phyloP scores from a whole-genome alignment of 2,329 filamentous ascomycete genomes.

The Blumeriella jaapii region DNA sequence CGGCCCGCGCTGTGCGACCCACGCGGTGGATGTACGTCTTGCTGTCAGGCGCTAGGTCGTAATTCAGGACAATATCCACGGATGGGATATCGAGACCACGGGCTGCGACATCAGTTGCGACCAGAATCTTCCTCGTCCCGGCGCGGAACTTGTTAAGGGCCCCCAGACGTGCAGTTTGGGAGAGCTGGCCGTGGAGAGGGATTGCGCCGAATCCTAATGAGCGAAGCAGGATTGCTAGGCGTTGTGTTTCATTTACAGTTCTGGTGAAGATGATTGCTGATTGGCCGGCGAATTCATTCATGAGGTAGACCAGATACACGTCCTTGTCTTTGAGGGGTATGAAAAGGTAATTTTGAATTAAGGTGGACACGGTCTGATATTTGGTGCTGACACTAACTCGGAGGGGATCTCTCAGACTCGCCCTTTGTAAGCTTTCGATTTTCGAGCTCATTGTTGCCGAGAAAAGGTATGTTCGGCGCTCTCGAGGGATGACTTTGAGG shows the following conservation, averaged over 20 bases:
- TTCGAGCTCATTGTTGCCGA: conserved; percentile 91
- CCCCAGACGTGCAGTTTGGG: conserved; percentile 74
- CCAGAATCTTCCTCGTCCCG: conserved; percentile 70
- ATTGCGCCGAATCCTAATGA: conserved; percentile 82
- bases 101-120: conserved; percentile 89
- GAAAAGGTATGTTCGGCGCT: conserved; percentile 77
- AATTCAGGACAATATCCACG: conserved; percentile 82
- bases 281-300: conserved; percentile 81
- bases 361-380: conserved; percentile 83
- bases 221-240: conserved; percentile 71
- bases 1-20: conserved; percentile 76
- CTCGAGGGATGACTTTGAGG: conserved; percentile 72
- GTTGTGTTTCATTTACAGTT: conserved; percentile 83
- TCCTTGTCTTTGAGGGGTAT: conserved; percentile 83
- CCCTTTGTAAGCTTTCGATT: conserved; percentile 83
- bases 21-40: conserved; percentile 90
- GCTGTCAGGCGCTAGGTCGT: conserved; percentile 70
- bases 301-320: conserved; percentile 72
- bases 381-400: conserved; percentile 73
- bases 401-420: conserved; percentile 73
- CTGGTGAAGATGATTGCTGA: conserved; percentile 83
- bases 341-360: conserved; percentile 79
- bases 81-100: conserved; percentile 85
- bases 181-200: conserved; percentile 84
- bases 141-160: conserved; percentile 84